Percentiles rank a stretch among this genome's conserved stretches.
These are phyloP conservation scores for Pholiota molesta DNA, from an alignment of 768 basidiomycete species.

Conservation along the genomic window DNA sequence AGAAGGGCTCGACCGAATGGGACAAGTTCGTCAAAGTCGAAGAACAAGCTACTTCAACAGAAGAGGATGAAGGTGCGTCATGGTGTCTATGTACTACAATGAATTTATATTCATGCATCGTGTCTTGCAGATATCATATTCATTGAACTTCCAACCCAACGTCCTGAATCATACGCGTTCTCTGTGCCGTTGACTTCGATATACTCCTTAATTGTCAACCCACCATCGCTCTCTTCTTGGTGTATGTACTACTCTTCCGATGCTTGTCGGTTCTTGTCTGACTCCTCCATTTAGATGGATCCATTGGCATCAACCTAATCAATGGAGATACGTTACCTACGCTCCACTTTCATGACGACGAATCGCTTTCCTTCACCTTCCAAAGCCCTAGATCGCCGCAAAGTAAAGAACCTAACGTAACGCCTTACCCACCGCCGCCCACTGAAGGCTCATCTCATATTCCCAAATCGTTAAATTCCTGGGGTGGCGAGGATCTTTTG, in stretches of 20 bases:
- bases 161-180: slow-evolving; percentile 92
- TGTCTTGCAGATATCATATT: slow-evolving; percentile 69
- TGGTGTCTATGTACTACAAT: slow-evolving; percentile 3
- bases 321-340: slow-evolving; percentile 86
- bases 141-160: slow-evolving; percentile 80
- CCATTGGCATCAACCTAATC: slow-evolving; percentile 86
- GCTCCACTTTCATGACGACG: slow-evolving; percentile 96
- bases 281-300: slow-evolving; percentile 62
- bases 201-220: slow-evolving; percentile 86
- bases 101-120: slow-evolving; percentile 1
- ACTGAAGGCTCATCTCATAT: slow-evolving; percentile 45
- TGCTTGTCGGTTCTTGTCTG: slow-evolving; percentile 18
- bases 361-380: slow-evolving; percentile 79
- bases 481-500: slow-evolving; percentile 90
- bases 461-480: slow-evolving; percentile 53
- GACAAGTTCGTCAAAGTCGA: slow-evolving; percentile 90
- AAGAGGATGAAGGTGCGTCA: slow-evolving; percentile 73
- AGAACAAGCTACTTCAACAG: slow-evolving; percentile 56
- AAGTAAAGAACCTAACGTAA: slow-evolving; percentile 36
- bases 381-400: slow-evolving; percentile 41
- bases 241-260: slow-evolving; percentile 45
- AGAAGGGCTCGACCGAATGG: slow-evolving; percentile 84
- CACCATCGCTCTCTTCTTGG: slow-evolving; percentile 85
- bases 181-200: slow-evolving; percentile 90
- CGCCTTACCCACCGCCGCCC: slow-evolving; percentile 67